Evolutionary conservation across 2,329 filamentous ascomycete species (phyloP).

Genomic region (Purpureocillium lavendulum): DNA sequence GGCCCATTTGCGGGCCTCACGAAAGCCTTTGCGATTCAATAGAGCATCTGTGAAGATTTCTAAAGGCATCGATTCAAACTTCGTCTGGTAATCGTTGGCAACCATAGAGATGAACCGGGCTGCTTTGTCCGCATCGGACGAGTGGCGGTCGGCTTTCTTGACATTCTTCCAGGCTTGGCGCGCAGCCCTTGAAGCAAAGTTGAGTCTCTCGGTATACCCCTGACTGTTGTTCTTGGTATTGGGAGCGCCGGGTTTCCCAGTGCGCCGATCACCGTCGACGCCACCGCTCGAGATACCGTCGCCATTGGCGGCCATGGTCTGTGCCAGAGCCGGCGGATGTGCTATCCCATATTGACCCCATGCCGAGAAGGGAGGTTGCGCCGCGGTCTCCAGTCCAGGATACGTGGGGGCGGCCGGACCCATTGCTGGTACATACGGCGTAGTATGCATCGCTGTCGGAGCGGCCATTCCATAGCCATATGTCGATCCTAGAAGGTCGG

Average conservation of each 20-base stretch:
- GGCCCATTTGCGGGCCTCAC: too few relatives aligned
- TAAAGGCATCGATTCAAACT: conserved; percentile 51
- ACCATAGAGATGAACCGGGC: conserved; percentile 57
- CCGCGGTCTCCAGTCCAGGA: too few relatives aligned
- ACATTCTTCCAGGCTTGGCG: conserved; percentile 56
- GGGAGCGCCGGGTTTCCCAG: too few relatives aligned
- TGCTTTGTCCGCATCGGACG: conserved; percentile 54
- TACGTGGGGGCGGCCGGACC: background rate
- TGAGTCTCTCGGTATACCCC: conserved; percentile 35
- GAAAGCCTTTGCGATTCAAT: too few relatives aligned
- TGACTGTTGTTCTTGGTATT: too few relatives aligned
- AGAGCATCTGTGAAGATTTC: conserved; percentile 51
- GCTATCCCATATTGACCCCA: too few relatives aligned
- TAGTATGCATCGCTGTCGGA: background rate
- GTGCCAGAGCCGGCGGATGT: too few relatives aligned
- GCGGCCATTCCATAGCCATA: background rate
- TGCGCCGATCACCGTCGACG: too few relatives aligned
- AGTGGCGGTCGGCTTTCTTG: conserved; percentile 49
- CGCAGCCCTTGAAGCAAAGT: conserved; percentile 45
- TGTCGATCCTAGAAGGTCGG: background rate
- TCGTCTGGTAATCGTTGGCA: conserved; percentile 45
- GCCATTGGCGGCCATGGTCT: too few relatives aligned
- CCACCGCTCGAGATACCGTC: too few relatives aligned
- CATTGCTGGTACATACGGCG: background rate
- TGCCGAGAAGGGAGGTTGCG: too few relatives aligned